Conservation (phyloP, 176 grass and related monocot genomes). For the Eragrostis nindensis region DNA sequence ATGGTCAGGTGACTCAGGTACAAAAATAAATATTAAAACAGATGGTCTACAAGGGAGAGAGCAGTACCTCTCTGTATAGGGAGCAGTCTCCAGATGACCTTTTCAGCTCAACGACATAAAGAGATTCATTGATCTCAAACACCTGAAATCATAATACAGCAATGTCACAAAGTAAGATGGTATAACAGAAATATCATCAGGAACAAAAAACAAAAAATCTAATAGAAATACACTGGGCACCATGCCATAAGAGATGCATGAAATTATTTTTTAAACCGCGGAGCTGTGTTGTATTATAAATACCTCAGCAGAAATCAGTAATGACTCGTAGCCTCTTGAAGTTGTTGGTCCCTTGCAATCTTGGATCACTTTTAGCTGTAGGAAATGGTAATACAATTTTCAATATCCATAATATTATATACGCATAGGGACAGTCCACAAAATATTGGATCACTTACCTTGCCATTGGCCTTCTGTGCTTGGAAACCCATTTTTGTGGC, state of each 20-base stretch:
- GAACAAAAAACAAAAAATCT: neutral
- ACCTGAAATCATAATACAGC: slow-evolving; percentile 55
- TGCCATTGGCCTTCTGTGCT: slow-evolving; percentile 64
- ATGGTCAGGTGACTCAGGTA: neutral
- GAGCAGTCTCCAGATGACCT: slow-evolving; percentile 71
- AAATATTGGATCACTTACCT: slow-evolving; percentile 51
- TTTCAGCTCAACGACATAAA: slow-evolving; percentile 84
- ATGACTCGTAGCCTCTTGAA: slow-evolving; percentile 39
- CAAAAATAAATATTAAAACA: slow-evolving; percentile 15
- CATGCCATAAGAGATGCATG: slow-evolving; percentile 20
- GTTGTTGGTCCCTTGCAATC: slow-evolving; percentile 55
- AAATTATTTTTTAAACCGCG: neutral
- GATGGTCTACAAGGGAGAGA: slow-evolving; percentile 4
- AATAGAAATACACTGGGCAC: slow-evolving; percentile 20
- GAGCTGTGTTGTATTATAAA: slow-evolving; percentile 8
- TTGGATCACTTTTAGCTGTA: slow-evolving; percentile 76
- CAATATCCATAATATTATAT: slow-evolving; percentile 6
- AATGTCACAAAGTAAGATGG: slow-evolving; percentile 20
- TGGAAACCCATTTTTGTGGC: slow-evolving; percentile 80
- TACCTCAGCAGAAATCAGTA: slow-evolving; percentile 81
- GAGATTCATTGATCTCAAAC: slow-evolving; percentile 75
- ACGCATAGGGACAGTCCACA: neutral
- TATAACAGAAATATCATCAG: slow-evolving; percentile 18
- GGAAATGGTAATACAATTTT: slow-evolving; percentile 21
- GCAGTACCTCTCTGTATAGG: slow-evolving; percentile 73